These are phyloP conservation scores for Pelomyxa schiedti DNA, from an alignment of 78 protist species.

Conservation along the genomic window DNA sequence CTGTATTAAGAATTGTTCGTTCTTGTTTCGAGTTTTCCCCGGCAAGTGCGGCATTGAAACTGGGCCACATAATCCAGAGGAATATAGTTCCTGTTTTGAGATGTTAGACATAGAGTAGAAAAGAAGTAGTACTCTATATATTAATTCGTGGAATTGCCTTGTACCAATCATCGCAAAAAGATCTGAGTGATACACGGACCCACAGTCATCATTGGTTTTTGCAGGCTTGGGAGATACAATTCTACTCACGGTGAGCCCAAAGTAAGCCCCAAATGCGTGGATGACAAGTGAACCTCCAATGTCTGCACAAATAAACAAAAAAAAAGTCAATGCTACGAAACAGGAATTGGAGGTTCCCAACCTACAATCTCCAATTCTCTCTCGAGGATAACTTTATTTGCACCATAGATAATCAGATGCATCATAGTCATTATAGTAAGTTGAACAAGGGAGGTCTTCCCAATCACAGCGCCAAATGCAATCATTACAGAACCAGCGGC, in stretches of 20 bases:
- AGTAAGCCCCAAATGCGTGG: slow-evolving; percentile 84
- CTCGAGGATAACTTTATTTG: slow-evolving; percentile 46
- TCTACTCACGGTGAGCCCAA: slow-evolving; percentile 65
- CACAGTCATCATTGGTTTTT: not conserved
- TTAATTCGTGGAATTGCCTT: too few species aligned
- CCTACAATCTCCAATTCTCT: slow-evolving; percentile 21
- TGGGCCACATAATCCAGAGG: slow-evolving; percentile 75
- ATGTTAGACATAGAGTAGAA: not conserved
- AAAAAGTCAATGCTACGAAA: not conserved
- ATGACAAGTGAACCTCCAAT: slow-evolving; percentile 86
- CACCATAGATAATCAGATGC: slow-evolving; percentile 56
- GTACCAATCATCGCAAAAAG: slow-evolving; percentile 79
- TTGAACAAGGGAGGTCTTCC: slow-evolving; percentile 66
- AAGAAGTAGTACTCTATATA: slow-evolving; percentile 1
- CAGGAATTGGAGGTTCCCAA: not conserved
- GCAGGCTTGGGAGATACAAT: slow-evolving; percentile 14
- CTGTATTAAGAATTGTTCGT: slow-evolving; percentile 40
- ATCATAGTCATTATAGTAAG: slow-evolving; percentile 54
- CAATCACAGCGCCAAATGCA: slow-evolving; percentile 83
- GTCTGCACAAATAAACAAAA: slow-evolving; percentile 22
- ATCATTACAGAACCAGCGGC: slow-evolving; percentile 83
- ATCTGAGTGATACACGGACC: slow-evolving; percentile 45
- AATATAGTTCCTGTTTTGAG: slow-evolving; percentile 37
- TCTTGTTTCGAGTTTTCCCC: slow-evolving; percentile 9
- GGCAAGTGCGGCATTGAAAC: slow-evolving; percentile 80